A percentile compares a stretch with the other conserved stretches of the same genome.
Conservation (phyloP, 768 basidiomycete species). For the Neoboletus subvelutipes region DNA sequence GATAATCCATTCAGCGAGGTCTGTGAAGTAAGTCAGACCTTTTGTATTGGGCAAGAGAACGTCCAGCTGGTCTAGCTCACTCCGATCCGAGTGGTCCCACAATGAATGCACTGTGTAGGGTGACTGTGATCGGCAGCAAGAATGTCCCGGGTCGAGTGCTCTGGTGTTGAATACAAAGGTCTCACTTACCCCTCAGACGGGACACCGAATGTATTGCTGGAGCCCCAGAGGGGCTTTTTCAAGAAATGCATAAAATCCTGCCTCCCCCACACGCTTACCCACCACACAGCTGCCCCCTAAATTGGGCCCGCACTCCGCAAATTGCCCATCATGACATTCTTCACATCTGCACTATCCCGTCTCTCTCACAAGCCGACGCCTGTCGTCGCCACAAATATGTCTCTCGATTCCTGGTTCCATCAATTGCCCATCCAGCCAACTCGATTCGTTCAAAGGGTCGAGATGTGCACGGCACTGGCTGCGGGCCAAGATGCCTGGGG, state of each 20-base stretch:
- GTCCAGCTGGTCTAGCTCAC: background rate
- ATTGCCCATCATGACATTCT: background rate
- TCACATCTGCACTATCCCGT: conserved; percentile 3
- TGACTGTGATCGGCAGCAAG: no score
- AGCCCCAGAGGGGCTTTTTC: background rate
- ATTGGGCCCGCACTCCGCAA: background rate
- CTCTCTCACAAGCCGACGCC: conserved; percentile 3
- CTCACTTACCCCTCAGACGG: background rate
- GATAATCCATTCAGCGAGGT: background rate
- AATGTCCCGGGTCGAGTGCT: background rate
- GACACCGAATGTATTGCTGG: conserved; percentile 1
- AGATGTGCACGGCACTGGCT: conserved; percentile 8
- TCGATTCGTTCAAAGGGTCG: conserved; percentile 9
- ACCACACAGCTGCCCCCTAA: no score
- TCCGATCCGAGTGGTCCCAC: background rate
- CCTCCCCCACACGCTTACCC: no score
- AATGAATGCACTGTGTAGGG: no score
- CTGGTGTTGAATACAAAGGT: background rate
- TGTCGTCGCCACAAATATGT: background rate
- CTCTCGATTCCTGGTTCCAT: conserved; percentile 3
- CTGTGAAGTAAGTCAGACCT: background rate
- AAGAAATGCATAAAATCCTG: background rate
- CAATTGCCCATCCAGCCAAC: background rate
- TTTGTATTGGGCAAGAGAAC: background rate
- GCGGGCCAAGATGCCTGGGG: background rate